Evolutionary conservation across 345 rosid species (phyloP).

Genomic region (Acer campestre): DNA sequence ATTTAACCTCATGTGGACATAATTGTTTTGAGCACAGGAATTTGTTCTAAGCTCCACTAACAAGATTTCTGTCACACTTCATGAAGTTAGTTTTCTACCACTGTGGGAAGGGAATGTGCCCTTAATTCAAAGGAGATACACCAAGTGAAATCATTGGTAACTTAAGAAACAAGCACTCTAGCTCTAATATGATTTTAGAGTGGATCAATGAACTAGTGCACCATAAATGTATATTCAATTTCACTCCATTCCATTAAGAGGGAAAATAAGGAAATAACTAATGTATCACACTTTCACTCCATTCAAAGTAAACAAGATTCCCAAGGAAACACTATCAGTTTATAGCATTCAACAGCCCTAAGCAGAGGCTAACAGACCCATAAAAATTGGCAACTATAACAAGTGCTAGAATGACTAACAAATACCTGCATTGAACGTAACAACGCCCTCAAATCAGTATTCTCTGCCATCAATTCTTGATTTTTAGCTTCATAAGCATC

Average conservation of each 20-base stretch:
- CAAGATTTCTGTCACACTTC: not conserved
- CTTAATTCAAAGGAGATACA: not conserved
- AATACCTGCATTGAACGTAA: constrained; percentile 90
- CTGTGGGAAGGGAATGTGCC: too few species aligned
- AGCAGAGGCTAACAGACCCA: not conserved
- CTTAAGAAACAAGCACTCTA: not conserved
- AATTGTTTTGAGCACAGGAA: not conserved
- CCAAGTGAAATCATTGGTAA: not conserved
- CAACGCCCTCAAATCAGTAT: constrained; percentile 82
- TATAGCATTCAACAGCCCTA: not conserved
- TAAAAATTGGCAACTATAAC: not conserved
- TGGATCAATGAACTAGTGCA: not conserved
- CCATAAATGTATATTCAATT: not conserved
- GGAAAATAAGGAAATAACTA: not conserved
- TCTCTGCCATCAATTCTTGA: constrained; percentile 89
- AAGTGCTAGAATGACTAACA: constrained; percentile 11
- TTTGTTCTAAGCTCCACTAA: not conserved
- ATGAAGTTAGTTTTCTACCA: not conserved
- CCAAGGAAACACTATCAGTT: not conserved
- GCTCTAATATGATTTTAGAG: not conserved
- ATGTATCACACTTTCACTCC: not conserved
- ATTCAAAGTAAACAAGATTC: constrained; percentile 2
- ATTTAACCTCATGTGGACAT: not conserved
- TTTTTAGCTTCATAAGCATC: constrained; percentile 95
- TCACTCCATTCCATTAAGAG: not conserved